Evolutionary conservation across 2,329 filamentous ascomycete species (phyloP).

Genomic region (Cordyceps farinosa): DNA sequence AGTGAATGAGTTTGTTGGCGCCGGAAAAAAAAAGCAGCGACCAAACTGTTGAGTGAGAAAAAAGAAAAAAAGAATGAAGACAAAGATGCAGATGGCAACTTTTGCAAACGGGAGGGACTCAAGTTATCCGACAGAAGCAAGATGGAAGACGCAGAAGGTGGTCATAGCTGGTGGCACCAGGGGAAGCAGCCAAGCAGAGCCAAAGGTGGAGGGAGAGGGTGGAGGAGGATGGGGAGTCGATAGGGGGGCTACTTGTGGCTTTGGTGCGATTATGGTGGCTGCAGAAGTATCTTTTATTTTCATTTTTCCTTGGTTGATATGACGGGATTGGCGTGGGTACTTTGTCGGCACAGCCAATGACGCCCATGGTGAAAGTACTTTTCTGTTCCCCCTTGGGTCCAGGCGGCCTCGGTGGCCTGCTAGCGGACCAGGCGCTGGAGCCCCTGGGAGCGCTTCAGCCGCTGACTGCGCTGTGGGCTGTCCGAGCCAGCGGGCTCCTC

Average conservation of each 20-base stretch:
- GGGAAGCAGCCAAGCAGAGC: background rate
- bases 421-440: background rate
- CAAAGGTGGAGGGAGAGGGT: background rate
- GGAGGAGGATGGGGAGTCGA: background rate
- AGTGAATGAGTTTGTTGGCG: background rate
- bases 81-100: constrained; percentile 1
- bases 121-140: background rate
- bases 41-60: too few species aligned
- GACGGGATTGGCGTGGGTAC: background rate
- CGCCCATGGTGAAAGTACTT: background rate
- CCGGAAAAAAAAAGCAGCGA: background rate
- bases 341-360: background rate
- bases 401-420: background rate
- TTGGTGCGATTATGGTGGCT: background rate
- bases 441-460: background rate
- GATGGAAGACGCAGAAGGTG: constrained; percentile 6
- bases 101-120: background rate
- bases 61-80: background rate
- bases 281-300: background rate
- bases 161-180: background rate
- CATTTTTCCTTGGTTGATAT: too few species aligned
- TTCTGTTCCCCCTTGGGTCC: background rate
- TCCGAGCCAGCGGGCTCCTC: background rate
- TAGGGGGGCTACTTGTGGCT: background rate
- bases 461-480: background rate